A percentile compares a stretch with the other conserved stretches of the same genome.
Evolutionary conservation across 139 green algal species (phyloP).

Genomic region (Micractinium sp.): DNA sequence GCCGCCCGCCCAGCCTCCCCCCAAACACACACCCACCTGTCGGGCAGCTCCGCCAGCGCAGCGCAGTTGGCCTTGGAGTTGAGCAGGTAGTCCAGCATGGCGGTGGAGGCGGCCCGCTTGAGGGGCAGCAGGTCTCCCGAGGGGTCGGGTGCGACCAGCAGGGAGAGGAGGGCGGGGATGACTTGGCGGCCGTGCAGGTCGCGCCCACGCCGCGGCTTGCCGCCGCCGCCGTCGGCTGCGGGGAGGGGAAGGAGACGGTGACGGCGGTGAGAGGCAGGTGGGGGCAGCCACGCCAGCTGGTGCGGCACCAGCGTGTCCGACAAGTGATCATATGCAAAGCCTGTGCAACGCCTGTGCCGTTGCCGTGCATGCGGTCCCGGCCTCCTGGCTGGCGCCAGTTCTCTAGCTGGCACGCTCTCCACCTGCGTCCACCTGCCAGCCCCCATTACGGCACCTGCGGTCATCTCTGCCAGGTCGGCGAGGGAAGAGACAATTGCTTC

Average conservation of each 20-base stretch:
- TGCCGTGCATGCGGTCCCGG: too few relatives aligned
- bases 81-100: constrained; percentile 9
- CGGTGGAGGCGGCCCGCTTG: neutral
- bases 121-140: neutral
- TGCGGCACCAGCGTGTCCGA: neutral
- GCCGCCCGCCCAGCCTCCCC: too few relatives aligned
- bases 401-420: too few relatives aligned
- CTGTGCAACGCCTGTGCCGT: neutral
- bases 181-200: neutral
- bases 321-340: neutral
- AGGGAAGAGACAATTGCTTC: neutral
- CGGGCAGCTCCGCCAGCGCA: neutral
- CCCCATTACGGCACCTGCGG: neutral
- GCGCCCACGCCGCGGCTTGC: neutral
- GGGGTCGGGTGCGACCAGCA: neutral
- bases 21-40: neutral
- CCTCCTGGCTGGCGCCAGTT: neutral
- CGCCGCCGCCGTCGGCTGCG: neutral
- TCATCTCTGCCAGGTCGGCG: neutral
- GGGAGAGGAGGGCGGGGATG: neutral
- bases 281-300: neutral
- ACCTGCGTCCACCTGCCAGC: neutral
- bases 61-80: constrained; percentile 19
- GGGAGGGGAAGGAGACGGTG: neutral
- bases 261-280: neutral